Evolutionary conservation across 176 grass and related monocot genomes (phyloP).

Genomic region (Cocos nucifera): DNA sequence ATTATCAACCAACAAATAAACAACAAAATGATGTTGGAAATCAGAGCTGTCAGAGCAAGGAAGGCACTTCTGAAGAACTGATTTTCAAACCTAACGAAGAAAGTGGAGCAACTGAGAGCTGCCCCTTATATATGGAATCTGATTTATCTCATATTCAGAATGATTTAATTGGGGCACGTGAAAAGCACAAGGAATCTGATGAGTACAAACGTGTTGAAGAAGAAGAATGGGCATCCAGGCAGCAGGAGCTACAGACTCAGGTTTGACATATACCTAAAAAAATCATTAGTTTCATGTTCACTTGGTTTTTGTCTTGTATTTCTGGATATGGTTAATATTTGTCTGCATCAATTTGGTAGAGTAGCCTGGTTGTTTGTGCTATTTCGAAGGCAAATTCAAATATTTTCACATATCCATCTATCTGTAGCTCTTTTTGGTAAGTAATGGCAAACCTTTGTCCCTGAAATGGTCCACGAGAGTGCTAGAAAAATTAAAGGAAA

Average conservation of each 20-base stretch:
- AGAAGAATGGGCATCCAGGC: slow-evolving; percentile 85
- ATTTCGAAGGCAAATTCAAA: too few relatives aligned
- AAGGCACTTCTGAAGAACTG: slow-evolving; percentile 1
- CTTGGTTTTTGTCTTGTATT: too few relatives aligned
- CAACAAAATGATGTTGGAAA: slow-evolving; percentile 4
- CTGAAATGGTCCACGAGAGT: too few relatives aligned
- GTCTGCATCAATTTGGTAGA: too few relatives aligned
- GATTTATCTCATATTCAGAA: not conserved
- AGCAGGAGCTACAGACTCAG: slow-evolving; percentile 65
- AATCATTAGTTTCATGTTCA: too few relatives aligned
- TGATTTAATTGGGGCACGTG: slow-evolving; percentile 40
- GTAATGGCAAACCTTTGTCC: too few relatives aligned
- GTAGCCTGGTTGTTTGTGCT: too few relatives aligned
- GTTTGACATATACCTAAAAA: slow-evolving; percentile 15
- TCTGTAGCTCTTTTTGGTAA: too few relatives aligned
- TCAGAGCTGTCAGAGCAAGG: slow-evolving; percentile 6
- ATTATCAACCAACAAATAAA: not conserved
- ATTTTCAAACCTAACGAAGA: slow-evolving; percentile 19
- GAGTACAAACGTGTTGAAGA: slow-evolving; percentile 63
- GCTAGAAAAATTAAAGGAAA: too few relatives aligned
- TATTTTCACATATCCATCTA: too few relatives aligned
- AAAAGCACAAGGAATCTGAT: slow-evolving; percentile 80
- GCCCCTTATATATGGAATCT: not conserved
- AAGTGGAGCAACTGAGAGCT: slow-evolving; percentile 3
- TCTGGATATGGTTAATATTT: too few relatives aligned